phyloP scores from a whole-genome alignment of 805 yeast genomes.

The Teunomyces kruisii region DNA sequence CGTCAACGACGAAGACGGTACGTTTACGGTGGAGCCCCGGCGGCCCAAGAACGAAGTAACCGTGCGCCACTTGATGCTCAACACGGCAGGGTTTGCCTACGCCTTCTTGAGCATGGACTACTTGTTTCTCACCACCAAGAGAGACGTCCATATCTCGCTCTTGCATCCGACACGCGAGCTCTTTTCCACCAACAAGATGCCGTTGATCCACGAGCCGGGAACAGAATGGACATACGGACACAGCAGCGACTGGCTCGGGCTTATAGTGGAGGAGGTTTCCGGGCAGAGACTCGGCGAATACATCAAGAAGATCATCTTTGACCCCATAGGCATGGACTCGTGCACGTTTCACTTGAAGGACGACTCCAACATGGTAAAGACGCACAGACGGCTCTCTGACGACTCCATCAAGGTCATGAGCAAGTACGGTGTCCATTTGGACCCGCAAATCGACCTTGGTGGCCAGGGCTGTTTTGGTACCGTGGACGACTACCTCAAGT shows the following conservation, averaged over 20 bases:
- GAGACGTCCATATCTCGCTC: conserved; percentile 7
- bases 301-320: conserved; percentile 29
- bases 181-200: conserved; percentile 15
- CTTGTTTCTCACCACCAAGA: conserved; percentile 10
- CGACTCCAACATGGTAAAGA: background rate
- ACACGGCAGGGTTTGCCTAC: conserved; percentile 29
- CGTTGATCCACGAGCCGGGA: conserved; percentile 36
- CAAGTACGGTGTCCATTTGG: background rate
- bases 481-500: conserved; percentile 37
- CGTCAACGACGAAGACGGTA: conserved; percentile 25
- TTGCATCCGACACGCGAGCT: conserved; percentile 10
- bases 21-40: conserved; percentile 19
- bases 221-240: conserved; percentile 38
- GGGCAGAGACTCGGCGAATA: conserved; percentile 33
- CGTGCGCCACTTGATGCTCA: conserved; percentile 27
- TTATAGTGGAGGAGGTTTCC: conserved; percentile 32
- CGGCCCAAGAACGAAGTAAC: conserved; percentile 26
- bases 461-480: conserved; percentile 44
- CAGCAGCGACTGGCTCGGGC: conserved; percentile 39
- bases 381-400: background rate
- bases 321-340: conserved; percentile 33
- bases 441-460: conserved; percentile 38
- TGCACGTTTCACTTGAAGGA: conserved; percentile 10
- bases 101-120: conserved; percentile 14
- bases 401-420: background rate